A percentile compares a stretch with the other conserved stretches of the same genome.
These are phyloP conservation scores for Fragilaria crotonensis DNA, from an alignment of 108 stramenopile genomes.

Conservation along the genomic window DNA sequence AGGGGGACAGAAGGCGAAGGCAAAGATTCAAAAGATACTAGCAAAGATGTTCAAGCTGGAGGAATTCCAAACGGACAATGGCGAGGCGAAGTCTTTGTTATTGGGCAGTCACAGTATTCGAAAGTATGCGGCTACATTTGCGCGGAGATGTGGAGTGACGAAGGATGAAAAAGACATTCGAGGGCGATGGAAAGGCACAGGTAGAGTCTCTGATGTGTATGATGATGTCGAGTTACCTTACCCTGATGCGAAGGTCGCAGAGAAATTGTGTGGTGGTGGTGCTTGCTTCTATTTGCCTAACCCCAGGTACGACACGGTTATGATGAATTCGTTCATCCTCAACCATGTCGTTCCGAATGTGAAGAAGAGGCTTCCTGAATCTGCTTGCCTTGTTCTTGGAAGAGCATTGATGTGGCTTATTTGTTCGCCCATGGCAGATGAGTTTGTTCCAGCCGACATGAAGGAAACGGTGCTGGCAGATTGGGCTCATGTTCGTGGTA, in stretches of 20 bases:
- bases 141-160: background rate
- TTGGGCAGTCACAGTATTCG: constrained; percentile 1
- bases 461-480: too few relatives aligned
- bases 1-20: background rate
- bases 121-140: constrained; percentile 6
- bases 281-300: background rate
- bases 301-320: background rate
- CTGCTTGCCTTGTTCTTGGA: background rate
- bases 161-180: constrained; percentile 15
- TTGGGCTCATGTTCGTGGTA: too few relatives aligned
- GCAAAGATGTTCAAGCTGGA: background rate
- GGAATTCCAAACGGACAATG: background rate
- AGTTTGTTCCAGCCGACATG: too few relatives aligned
- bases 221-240: background rate
- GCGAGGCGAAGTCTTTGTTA: too few relatives aligned
- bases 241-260: background rate
- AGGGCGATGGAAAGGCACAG: constrained; percentile 11
- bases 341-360: background rate
- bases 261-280: background rate
- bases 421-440: too few relatives aligned
- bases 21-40: background rate
- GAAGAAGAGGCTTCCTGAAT: background rate
- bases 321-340: background rate
- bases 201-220: background rate
- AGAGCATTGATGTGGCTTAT: background rate